These are phyloP conservation scores for Lonicera japonica DNA, from an alignment of 129 eudicot species.

Conservation along the genomic window DNA sequence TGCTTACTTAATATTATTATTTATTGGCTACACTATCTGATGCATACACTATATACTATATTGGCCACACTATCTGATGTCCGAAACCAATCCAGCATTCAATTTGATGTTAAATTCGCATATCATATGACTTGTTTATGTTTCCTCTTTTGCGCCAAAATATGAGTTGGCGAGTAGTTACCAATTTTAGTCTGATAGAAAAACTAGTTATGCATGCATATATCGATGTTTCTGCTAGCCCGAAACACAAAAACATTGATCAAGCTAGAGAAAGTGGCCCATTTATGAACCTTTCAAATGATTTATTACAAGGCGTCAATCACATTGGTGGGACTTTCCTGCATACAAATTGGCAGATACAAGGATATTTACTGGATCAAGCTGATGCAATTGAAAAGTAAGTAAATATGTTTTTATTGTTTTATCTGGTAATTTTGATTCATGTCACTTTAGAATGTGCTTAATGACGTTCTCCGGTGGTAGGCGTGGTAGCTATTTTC, in stretches of 20 bases:
- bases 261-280: constrained; percentile 25
- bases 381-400: constrained; percentile 77
- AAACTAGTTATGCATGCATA: constrained; percentile 33
- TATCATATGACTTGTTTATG: background rate
- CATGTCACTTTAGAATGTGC: constrained; percentile 1
- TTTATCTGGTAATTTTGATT: background rate
- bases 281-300: constrained; percentile 19
- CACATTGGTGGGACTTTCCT: constrained; percentile 44
- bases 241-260: constrained; percentile 30
- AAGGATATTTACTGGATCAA: constrained; percentile 81
- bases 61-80: constrained; percentile 4
- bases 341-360: constrained; percentile 88
- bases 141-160: too few relatives aligned
- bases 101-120: background rate
- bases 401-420: constrained; percentile 14
- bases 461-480: constrained; percentile 10
- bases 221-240: constrained; percentile 34
- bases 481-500: constrained; percentile 86
- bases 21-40: too few relatives aligned
- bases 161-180: background rate
- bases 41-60: too few relatives aligned
- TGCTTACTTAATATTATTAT: background rate
- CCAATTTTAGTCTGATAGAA: background rate
- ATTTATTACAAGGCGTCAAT: constrained; percentile 25
- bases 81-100: background rate